A percentile compares a stretch with the other conserved stretches of the same genome.
phyloP scores from a whole-genome alignment of 2,329 filamentous ascomycete species.

The Lanzia echinophila region DNA sequence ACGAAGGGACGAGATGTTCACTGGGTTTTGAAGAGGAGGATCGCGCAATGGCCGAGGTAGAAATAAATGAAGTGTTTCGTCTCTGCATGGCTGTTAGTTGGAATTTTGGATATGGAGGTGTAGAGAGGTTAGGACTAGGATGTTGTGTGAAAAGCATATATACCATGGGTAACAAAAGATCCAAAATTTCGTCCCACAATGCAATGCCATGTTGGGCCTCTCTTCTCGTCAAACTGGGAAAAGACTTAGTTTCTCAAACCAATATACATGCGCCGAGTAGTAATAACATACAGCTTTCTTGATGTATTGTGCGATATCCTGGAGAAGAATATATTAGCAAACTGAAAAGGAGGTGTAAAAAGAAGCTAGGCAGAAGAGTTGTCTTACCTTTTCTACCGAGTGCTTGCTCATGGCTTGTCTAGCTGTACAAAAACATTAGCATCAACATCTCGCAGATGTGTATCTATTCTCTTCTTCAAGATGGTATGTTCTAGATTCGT shows the following conservation, averaged over 20 bases:
- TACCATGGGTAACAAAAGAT: conserved; percentile 84
- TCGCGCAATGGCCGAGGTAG: conserved; percentile 97
- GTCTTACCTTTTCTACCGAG: conserved; percentile 61
- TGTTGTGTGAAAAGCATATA: neutral
- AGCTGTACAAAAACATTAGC: conserved; percentile 40
- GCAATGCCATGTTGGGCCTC: conserved; percentile 98
- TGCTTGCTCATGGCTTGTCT: conserved; percentile 66
- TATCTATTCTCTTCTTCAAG: neutral
- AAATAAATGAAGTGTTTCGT: conserved; percentile 99
- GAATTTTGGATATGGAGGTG: neutral
- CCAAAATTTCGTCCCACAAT: conserved; percentile 98
- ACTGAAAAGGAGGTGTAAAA: neutral
- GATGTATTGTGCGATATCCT: conserved; percentile 95
- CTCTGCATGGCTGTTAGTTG: conserved; percentile 40
- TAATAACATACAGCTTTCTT: conserved; percentile 69
- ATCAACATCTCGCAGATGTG: neutral
- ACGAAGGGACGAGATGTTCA: conserved; percentile 37
- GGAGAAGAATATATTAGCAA: conserved; percentile 13
- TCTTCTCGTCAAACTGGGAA: conserved; percentile 83
- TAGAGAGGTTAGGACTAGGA: neutral
- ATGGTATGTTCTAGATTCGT: conserved; percentile 44
- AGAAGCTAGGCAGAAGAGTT: neutral
- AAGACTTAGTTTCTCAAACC: neutral
- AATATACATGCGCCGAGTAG: neutral
- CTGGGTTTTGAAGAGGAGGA: conserved; percentile 98